phyloP scores from a whole-genome alignment of 2,329 filamentous ascomycete species.

The Pleochaeta shiraiana region DNA sequence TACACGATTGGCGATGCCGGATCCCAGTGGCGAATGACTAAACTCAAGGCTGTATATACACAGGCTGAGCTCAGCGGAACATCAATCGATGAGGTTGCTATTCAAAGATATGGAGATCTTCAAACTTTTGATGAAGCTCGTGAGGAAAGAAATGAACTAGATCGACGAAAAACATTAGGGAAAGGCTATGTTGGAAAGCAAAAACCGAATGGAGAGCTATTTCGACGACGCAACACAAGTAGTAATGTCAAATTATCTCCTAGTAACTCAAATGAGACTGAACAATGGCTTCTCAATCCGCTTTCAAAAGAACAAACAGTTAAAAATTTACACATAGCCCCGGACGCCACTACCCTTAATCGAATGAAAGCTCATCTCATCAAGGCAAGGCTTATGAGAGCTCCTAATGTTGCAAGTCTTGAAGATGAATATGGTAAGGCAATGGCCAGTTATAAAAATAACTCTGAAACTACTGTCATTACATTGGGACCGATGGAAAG shows the following conservation, averaged over 20 bases:
- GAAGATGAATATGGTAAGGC: conserved; percentile 71
- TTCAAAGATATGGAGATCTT: conserved; percentile 62
- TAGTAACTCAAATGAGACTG: too few relatives aligned
- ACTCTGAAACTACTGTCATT: conserved; percentile 39
- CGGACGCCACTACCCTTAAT: conserved; percentile 69
- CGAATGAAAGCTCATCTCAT: conserved; percentile 83
- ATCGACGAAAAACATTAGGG: conserved; percentile 64
- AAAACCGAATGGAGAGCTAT: conserved; percentile 73
- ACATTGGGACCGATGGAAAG: conserved; percentile 78
- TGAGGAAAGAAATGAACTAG: conserved; percentile 82
- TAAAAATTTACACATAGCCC: conserved; percentile 5
- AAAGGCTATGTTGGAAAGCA: conserved; percentile 66
- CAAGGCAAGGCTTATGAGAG: conserved; percentile 62
- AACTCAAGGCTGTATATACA: conserved; percentile 66
- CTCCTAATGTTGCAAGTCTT: conserved; percentile 22
- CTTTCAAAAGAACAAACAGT: background rate
- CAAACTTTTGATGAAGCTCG: conserved; percentile 78
- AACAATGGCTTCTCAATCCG: too few relatives aligned
- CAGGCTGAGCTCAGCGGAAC: conserved; percentile 51
- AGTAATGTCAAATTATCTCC: background rate
- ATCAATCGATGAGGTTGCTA: conserved; percentile 60
- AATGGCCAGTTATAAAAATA: conserved; percentile 36
- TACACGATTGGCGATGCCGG: conserved; percentile 83
- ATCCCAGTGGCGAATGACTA: conserved; percentile 92
- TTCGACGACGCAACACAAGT: conserved; percentile 41